Evolutionary conservation across 192 early-diverging fungal species (phyloP), one percentile per base, ranked within the genome.

Genomic region (Coemansia umbellata): DNA sequence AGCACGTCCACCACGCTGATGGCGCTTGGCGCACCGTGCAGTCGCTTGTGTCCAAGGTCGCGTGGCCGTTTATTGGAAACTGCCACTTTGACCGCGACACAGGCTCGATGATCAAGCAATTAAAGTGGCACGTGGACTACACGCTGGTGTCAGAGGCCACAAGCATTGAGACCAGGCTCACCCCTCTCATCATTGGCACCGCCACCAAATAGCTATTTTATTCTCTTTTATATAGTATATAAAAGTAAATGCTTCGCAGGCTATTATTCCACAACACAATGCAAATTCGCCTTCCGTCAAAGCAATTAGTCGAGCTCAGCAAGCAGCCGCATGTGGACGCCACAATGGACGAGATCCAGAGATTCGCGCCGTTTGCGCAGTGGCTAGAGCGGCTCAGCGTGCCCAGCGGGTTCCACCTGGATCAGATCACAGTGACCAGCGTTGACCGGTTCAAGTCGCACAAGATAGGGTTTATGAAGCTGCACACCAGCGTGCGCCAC

Each of bases 401-500:
- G 49, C 5, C 36, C 11, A 27, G 4, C 63, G 50, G 47, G 88
- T 5, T 53, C 40, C 5, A 58, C 89, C 31, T 32, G 55, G 5
- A 58, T 68, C 10, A n/a, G n/a, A 63, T 91, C 40, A 76, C 79
- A 21, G 62, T 94, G 37, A 87, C 87, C 40, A 85, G 80, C 60
- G 81, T 88, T n/a, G 91, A 91, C 52, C 62, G 71, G 24, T 94
- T 94, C 60, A 55, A 60, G 26, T 66, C 77, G 0, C 54, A 68
- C 8, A 80, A 81, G 0, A 62, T 90, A 47, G 90, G 91, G 10
- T 94, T 94, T 55, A 47, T 88, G 4, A 91, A 94, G 63, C 80
- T 91, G 33, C 56, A 69, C 27, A 77, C 81, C 2, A 75, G 84
- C 41, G 84, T 83, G 0, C 33, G 50, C 8, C 60, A 51, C 17